A percentile compares a stretch with the other conserved stretches of the same genome.
phyloP scores from a whole-genome alignment of 805 yeast species.

The Grigorovia transvaalensis region DNA sequence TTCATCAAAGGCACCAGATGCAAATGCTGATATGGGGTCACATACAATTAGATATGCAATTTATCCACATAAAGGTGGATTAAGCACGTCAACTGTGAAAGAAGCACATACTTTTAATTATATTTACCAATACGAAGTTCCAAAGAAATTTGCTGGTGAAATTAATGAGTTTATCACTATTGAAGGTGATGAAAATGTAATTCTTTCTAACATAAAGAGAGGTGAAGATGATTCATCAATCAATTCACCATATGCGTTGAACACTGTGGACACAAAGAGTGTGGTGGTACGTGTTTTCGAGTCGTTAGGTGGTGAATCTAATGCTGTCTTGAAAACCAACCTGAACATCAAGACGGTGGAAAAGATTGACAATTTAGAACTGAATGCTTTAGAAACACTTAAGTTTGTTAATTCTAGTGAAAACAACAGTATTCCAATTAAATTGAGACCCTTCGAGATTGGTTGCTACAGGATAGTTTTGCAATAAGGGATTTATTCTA shows the following conservation, averaged over 20 bases:
- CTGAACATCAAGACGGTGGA: slow-evolving; percentile 38
- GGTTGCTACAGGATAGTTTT: slow-evolving; percentile 33
- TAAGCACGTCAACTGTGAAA: slow-evolving; percentile 55
- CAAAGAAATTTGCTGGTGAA: slow-evolving; percentile 7
- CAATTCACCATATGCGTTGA: slow-evolving; percentile 36
- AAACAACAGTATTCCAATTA: slow-evolving; percentile 28
- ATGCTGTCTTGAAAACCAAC: slow-evolving; percentile 40
- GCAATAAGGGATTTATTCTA: neutral
- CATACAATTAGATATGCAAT: slow-evolving; percentile 79
- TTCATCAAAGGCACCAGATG: slow-evolving; percentile 92
- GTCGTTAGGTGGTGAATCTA: slow-evolving; percentile 69
- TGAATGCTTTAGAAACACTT: slow-evolving; percentile 35
- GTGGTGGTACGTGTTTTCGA: slow-evolving; percentile 75
- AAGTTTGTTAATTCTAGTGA: slow-evolving; percentile 18
- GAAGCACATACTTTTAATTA: slow-evolving; percentile 76
- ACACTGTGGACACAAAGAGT: slow-evolving; percentile 36
- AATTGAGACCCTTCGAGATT: slow-evolving; percentile 69
- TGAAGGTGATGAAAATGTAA: slow-evolving; percentile 46
- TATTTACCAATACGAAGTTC: slow-evolving; percentile 18
- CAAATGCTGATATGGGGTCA: slow-evolving; percentile 82
- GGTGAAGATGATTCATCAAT: slow-evolving; percentile 71
- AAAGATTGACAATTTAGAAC: slow-evolving; percentile 51
- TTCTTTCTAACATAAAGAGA: slow-evolving; percentile 72
- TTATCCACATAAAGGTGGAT: slow-evolving; percentile 66
- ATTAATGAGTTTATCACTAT: slow-evolving; percentile 28